Evolutionary conservation across 495 filamentous ascomycete species (phyloP), one percentile per base, ranked within the genome.

Genomic region (Podospora conica): DNA sequence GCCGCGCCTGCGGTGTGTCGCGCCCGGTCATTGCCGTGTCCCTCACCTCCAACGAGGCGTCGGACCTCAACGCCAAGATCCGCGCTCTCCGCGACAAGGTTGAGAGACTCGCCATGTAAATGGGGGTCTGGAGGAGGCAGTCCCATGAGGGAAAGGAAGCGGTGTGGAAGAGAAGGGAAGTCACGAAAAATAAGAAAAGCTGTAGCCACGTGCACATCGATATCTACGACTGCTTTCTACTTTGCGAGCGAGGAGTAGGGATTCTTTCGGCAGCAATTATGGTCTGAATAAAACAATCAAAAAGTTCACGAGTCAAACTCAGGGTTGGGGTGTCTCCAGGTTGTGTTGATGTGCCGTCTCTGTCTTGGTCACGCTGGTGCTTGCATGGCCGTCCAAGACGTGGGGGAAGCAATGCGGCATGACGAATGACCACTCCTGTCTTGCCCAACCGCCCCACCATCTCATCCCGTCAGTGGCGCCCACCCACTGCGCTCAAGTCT

Each of bases 41-140:
- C 67, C 94, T 97, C 73, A 96, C 92, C 48, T 92, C 90, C 70
- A 98, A 97, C 83, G 95, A 97, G 80, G 91, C 90, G 15, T 89
- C 85, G 64, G 95, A 97, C 74, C 83, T 98, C 29, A 88, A 88
- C 79, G 82, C 82, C 68, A 91, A 95, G 84, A 97, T 98, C 76
- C 82, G 89, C 65, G 79, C 83, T 56, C 79, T 98, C 72, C 96
- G 94, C 84, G 89, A 93, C 76, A 95, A 97, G 88, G 92, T 98
- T 54, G 95, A 98, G 84, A 85, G 95, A 72, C 84, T 97, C 63
- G 91, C 94, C 87, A 96, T 98, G 80, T 98, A 91, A 87, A 74
- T 61, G 31, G 60, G 20, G 33, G 40, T 21, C 63, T 59, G n/a
- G n/a, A 18, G 53, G 24, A 53, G 33, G 12, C 8, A 61, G 3